Evolutionary conservation across 2,329 filamentous ascomycete genomes (phyloP), one percentile per base, ranked within the genome.

Genomic region (Cryoendolithus antarcticus): DNA sequence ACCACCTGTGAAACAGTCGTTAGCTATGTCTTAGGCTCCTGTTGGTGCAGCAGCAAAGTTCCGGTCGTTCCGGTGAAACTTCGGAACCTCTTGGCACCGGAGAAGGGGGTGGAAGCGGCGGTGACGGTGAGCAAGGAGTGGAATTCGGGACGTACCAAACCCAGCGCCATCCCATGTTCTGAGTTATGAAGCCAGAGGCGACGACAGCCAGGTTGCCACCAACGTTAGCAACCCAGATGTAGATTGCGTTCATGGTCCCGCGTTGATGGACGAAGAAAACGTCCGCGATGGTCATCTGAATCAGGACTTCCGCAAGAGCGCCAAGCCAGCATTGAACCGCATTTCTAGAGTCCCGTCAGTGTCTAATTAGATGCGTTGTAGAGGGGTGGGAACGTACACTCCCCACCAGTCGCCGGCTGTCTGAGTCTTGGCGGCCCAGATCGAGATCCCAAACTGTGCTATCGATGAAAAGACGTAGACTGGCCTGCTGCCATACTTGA

Each of bases 231-330:
- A 62, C 57, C 42, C 57, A 64, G 40, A 66, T 52, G 42, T 67
- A 73, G 8, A 68, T 57, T 0, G 54, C 56, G 42, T 72, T 74
- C 62, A 67, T 65, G 2, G 57, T 51, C 0, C 62, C 64, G 28
- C 64, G 56, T 44, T 66, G 57, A 46, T 67, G 64, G 9, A 67
- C 61, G 39, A 65, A 67, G 48, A 60, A 67, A 9, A 67, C 41
- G 42, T 67, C 64, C 2, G 56, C 60, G 29, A 66, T 61, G 1
- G 67, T 72, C 48, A 66, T 68, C 51, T 71, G 69, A 3, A 74
- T 67, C 4, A 74, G 53, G 2, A 70, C 62, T 47, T 74, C 70
- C 40, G 65, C 66, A 0, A 70, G 63, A 0, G 65, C 62, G 3
- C 67, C 69, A 3, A 61, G 50, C 12, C 68, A 54, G 29, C 69